Evolutionary conservation across 2,329 filamentous ascomycete genomes (phyloP).

Genomic region (Niveomyces coronatus): DNA sequence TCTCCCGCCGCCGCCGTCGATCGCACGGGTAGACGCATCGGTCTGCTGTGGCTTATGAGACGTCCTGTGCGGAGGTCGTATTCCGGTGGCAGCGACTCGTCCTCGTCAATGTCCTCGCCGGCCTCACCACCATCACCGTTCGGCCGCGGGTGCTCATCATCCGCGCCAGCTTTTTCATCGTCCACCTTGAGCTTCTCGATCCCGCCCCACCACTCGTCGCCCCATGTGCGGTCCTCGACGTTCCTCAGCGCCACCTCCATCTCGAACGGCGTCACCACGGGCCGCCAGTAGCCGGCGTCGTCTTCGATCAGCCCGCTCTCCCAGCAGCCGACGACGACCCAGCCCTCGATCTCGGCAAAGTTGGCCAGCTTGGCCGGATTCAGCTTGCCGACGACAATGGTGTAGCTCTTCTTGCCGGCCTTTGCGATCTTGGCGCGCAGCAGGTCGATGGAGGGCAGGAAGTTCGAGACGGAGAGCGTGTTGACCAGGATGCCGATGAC

Average conservation of each 20-base stretch:
- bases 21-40: conserved; percentile 41
- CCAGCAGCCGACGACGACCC: conserved; percentile 98
- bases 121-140: conserved; percentile 10
- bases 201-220: conserved; percentile 78
- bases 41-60: conserved; percentile 68
- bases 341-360: conserved; percentile 88
- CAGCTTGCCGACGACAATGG: conserved; percentile 91
- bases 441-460: conserved; percentile 67
- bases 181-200: conserved; percentile 47
- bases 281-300: conserved; percentile 69
- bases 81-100: conserved; percentile 73
- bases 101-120: conserved; percentile 40
- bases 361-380: conserved; percentile 95
- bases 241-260: conserved; percentile 64
- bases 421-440: conserved; percentile 62
- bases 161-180: conserved; percentile 11
- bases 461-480: conserved; percentile 85
- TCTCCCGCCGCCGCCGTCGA: neutral
- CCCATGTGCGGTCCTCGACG: conserved; percentile 74
- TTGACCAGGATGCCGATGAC: conserved; percentile 94
- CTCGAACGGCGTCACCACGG: conserved; percentile 93
- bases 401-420: conserved; percentile 90
- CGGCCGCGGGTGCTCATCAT: conserved; percentile 15
- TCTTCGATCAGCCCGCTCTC: conserved; percentile 89
- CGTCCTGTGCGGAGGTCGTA: conserved; percentile 86